Evolutionary conservation across 345 rosid genomes (phyloP).

Genomic region (Brassica rapa): DNA sequence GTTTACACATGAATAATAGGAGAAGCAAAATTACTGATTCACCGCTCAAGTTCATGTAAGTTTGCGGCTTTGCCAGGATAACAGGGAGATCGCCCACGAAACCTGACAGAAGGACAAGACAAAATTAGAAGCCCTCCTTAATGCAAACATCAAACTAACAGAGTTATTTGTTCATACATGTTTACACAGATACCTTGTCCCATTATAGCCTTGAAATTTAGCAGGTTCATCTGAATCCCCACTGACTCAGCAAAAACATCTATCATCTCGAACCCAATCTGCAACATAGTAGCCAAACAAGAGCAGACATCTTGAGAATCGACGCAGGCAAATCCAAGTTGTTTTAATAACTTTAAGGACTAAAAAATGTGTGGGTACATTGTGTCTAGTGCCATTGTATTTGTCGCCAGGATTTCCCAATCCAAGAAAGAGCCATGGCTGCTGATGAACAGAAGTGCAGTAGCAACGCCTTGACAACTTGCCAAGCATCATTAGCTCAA

Average conservation of each 20-base stretch:
- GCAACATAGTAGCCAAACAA: not conserved
- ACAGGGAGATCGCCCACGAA: conserved; percentile 59
- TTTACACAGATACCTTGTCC: conserved; percentile 74
- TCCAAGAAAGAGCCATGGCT: conserved; percentile 84
- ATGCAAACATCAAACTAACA: conserved; percentile 11
- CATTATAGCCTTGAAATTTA: conserved; percentile 67
- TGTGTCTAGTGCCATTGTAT: conserved; percentile 78
- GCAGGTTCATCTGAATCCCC: conserved; percentile 53
- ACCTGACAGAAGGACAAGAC: conserved; percentile 38
- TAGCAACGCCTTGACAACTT: conserved; percentile 50
- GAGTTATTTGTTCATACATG: not conserved
- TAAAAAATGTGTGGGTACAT: conserved; percentile 40
- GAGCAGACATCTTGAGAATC: not conserved
- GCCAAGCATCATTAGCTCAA: conserved; percentile 26
- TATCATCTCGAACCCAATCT: conserved; percentile 76
- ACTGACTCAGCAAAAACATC: conserved; percentile 70
- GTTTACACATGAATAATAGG: conserved; percentile 8
- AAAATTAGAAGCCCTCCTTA: not conserved
- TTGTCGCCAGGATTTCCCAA: conserved; percentile 92
- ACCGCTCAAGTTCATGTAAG: conserved; percentile 95
- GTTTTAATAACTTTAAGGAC: not conserved
- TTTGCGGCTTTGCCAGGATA: conserved; percentile 77
- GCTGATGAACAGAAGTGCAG: conserved; percentile 49
- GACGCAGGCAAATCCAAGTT: not conserved
- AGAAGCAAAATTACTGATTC: conserved; percentile 62